Evolutionary conservation across 495 filamentous ascomycete genomes (phyloP).

Genomic region (Aeminium ludgeri): DNA sequence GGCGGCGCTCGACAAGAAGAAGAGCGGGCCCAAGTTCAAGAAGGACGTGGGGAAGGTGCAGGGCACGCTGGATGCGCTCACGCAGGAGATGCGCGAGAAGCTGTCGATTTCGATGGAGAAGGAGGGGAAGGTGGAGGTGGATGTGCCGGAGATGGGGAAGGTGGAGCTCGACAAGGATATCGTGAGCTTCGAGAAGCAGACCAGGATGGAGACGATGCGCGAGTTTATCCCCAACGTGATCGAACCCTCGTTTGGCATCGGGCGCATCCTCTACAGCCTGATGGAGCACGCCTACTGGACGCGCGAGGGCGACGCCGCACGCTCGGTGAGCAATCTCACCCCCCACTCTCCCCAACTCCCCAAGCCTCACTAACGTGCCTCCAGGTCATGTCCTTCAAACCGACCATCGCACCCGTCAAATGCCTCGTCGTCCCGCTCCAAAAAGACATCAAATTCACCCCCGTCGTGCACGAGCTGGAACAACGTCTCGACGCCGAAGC

Average conservation of each 20-base stretch:
- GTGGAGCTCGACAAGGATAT: constrained; percentile 57
- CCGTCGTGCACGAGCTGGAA: constrained; percentile 35
- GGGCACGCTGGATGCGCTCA: constrained; percentile 46
- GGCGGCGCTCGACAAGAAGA: constrained; percentile 66
- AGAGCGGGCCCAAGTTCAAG: constrained; percentile 64
- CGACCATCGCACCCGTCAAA: constrained; percentile 49
- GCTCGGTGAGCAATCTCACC: constrained; percentile 37
- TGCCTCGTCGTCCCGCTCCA: constrained; percentile 53
- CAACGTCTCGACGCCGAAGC: constrained; percentile 42
- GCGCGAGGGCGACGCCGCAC: constrained; percentile 42
- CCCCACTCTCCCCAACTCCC: constrained; percentile 1
- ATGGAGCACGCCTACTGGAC: constrained; percentile 72
- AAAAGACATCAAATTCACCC: constrained; percentile 39
- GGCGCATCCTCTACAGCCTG: constrained; percentile 59
- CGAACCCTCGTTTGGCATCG: constrained; percentile 74
- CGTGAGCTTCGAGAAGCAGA: constrained; percentile 53
- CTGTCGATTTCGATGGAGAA: constrained; percentile 46
- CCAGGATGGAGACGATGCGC: constrained; percentile 47
- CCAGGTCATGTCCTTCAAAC: constrained; percentile 51
- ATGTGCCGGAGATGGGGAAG: constrained; percentile 45
- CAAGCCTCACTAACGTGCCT: neutral
- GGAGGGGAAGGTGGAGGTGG: constrained; percentile 48
- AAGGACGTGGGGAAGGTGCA: constrained; percentile 64
- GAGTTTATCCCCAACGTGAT: constrained; percentile 76
- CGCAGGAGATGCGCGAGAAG: constrained; percentile 55